These are phyloP conservation scores for Erysiphe pulchra DNA, from an alignment of 2,329 filamentous ascomycete species.

Conservation along the genomic window DNA sequence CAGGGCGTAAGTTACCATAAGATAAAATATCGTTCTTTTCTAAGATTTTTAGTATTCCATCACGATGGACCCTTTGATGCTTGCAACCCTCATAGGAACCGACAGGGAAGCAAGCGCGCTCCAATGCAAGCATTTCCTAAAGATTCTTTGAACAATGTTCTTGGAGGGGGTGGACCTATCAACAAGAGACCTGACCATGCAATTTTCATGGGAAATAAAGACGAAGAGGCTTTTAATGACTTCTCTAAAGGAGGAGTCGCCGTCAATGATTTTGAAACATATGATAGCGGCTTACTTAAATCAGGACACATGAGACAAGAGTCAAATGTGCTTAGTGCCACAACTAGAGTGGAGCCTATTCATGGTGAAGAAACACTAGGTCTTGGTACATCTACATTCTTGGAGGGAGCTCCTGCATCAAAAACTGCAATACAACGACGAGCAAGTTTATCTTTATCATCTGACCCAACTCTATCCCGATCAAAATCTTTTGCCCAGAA, in stretches of 20 bases:
- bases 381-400: slow-evolving; percentile 79
- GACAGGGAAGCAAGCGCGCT: slow-evolving; percentile 53
- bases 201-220: slow-evolving; percentile 57
- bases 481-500: slow-evolving; percentile 92
- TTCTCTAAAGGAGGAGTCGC: slow-evolving; percentile 24
- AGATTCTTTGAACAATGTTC: slow-evolving; percentile 71
- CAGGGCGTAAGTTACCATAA: slow-evolving; percentile 39
- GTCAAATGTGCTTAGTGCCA: slow-evolving; percentile 37
- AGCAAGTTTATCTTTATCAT: slow-evolving; percentile 34
- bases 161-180: slow-evolving; percentile 68
- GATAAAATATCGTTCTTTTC: neutral
- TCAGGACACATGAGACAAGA: slow-evolving; percentile 10
- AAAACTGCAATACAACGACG: slow-evolving; percentile 51
- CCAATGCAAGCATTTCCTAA: slow-evolving; percentile 94
- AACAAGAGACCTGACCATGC: slow-evolving; percentile 63
- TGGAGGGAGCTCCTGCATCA: slow-evolving; percentile 79
- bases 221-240: slow-evolving; percentile 69
- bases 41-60: slow-evolving; percentile 50
- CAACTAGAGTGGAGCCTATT: slow-evolving; percentile 39
- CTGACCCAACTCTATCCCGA: slow-evolving; percentile 38
- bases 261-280: slow-evolving; percentile 18
- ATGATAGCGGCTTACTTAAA: slow-evolving; percentile 16
- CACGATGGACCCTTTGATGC: slow-evolving; percentile 96
- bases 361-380: slow-evolving; percentile 68
- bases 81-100: slow-evolving; percentile 81